Evolutionary conservation across 1,284 basidiomycete genomes (phyloP).

Genomic region (Baeospora myosura): DNA sequence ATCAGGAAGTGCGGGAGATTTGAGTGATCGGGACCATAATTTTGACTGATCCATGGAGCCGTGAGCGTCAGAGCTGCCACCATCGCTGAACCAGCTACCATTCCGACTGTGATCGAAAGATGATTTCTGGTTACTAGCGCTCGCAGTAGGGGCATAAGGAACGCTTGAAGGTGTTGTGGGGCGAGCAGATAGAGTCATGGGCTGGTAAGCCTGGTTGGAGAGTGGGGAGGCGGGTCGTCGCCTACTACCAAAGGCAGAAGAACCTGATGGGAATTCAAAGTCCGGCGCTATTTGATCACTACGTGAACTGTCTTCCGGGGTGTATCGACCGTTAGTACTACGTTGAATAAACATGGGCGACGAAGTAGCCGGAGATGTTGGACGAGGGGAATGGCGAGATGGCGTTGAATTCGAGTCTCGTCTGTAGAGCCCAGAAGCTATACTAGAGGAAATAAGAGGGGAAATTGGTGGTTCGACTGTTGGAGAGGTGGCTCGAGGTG

Average conservation of each 20-base stretch:
- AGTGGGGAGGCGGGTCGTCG: slow-evolving; percentile 64
- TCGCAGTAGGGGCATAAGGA: slow-evolving; percentile 44
- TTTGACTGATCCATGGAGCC: slow-evolving; percentile 31
- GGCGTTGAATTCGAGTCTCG: slow-evolving; percentile 49
- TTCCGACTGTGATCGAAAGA: slow-evolving; percentile 45
- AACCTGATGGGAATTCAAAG: slow-evolving; percentile 36
- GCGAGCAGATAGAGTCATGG: slow-evolving; percentile 43
- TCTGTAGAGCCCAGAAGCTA: slow-evolving; percentile 28
- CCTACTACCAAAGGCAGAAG: slow-evolving; percentile 40
- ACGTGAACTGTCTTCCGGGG: slow-evolving; percentile 41
- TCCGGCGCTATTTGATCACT: slow-evolving; percentile 34
- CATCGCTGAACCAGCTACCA: slow-evolving; percentile 51
- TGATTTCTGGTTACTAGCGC: slow-evolving; percentile 22
- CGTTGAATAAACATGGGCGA: slow-evolving; percentile 49
- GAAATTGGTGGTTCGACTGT: slow-evolving; percentile 11
- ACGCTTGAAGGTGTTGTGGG: slow-evolving; percentile 70
- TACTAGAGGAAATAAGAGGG: slow-evolving; percentile 3
- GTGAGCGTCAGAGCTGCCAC: slow-evolving; percentile 30
- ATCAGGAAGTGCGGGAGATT: slow-evolving; percentile 54
- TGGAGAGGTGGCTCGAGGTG: slow-evolving; percentile 70
- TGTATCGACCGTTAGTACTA: slow-evolving; percentile 53
- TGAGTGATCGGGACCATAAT: slow-evolving; percentile 36
- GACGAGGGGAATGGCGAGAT: slow-evolving; percentile 40
- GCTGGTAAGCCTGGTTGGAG: slow-evolving; percentile 51
- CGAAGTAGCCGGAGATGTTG: slow-evolving; percentile 33